These are phyloP conservation scores for Straminergon stramineum DNA, from an alignment of 225 moss, liverwort and hornwort genomes.

Conservation along the genomic window DNA sequence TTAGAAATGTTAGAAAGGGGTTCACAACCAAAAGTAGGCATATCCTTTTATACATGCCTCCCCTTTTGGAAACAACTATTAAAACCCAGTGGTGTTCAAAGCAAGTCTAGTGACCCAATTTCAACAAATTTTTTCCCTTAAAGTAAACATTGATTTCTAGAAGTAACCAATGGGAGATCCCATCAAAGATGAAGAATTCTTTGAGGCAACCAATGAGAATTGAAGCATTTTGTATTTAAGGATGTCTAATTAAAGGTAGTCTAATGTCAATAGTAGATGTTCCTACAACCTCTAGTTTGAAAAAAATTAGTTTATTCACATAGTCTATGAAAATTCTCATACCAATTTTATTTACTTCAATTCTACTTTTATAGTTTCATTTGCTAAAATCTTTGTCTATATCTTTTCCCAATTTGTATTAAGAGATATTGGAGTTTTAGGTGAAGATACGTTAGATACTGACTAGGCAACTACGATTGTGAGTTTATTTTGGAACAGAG, in stretches of 20 bases:
- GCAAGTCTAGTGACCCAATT: neutral
- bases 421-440: too few species aligned
- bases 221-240: neutral
- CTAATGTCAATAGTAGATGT: neutral
- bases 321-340: too few species aligned
- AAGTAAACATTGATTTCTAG: neutral
- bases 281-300: neutral
- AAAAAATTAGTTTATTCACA: neutral
- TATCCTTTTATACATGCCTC: rapidly evolving
- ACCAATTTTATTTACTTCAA: too few species aligned
- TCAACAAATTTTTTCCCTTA: neutral
- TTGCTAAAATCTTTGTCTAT: too few species aligned
- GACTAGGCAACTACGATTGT: too few species aligned
- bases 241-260: neutral
- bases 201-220: neutral
- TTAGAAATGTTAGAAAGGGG: neutral
- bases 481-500: too few species aligned
- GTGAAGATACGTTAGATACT: too few species aligned
- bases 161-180: neutral
- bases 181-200: neutral
- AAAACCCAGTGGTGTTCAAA: neutral
- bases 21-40: neutral
- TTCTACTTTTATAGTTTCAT: too few species aligned
- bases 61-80: rapidly evolving
- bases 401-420: too few species aligned